phyloP scores from a whole-genome alignment of 176 grass and related monocot genomes.

The Melocanna baccifera region DNA sequence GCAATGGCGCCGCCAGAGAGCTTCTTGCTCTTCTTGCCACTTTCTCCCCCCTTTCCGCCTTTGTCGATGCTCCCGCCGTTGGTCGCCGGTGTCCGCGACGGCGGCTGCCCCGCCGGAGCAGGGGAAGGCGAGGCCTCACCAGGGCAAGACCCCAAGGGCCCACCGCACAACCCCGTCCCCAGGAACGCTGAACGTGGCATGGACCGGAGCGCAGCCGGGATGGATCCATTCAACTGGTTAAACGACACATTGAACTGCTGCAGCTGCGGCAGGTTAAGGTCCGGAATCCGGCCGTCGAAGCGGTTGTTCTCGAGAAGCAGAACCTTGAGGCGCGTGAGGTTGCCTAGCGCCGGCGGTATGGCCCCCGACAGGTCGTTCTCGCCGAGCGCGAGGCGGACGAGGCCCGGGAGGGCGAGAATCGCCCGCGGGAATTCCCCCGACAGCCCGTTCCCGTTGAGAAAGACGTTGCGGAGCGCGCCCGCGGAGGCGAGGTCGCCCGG shows the following conservation, averaged over 20 bases:
- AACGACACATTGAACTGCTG: constrained; percentile 61
- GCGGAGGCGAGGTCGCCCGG: constrained; percentile 38
- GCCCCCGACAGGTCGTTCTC: constrained; percentile 41
- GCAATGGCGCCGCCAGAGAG: constrained; percentile 63
- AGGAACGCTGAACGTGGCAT: constrained; percentile 46
- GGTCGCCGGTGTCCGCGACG: constrained; percentile 7
- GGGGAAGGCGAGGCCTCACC: constrained; percentile 48
- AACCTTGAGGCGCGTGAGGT: constrained; percentile 35
- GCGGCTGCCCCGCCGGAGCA: constrained; percentile 21
- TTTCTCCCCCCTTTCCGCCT: neutral
- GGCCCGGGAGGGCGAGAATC: constrained; percentile 27
- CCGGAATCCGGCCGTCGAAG: constrained; percentile 48
- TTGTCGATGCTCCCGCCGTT: neutral
- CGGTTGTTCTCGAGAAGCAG: constrained; percentile 57
- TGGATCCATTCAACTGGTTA: constrained; percentile 58
- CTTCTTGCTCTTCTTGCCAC: constrained; percentile 38
- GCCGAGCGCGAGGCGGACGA: constrained; percentile 46
- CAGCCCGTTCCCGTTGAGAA: constrained; percentile 53
- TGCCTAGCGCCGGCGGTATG: constrained; percentile 37
- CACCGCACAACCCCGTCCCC: constrained; percentile 47
- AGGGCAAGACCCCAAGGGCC: constrained; percentile 48
- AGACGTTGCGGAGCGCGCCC: constrained; percentile 42
- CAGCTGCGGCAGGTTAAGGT: constrained; percentile 33
- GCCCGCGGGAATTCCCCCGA: constrained; percentile 44
- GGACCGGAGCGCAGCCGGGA: constrained; percentile 42